Evolutionary conservation across 495 filamentous ascomycete genomes (phyloP).

Genomic region (Neurospora intermedia): DNA sequence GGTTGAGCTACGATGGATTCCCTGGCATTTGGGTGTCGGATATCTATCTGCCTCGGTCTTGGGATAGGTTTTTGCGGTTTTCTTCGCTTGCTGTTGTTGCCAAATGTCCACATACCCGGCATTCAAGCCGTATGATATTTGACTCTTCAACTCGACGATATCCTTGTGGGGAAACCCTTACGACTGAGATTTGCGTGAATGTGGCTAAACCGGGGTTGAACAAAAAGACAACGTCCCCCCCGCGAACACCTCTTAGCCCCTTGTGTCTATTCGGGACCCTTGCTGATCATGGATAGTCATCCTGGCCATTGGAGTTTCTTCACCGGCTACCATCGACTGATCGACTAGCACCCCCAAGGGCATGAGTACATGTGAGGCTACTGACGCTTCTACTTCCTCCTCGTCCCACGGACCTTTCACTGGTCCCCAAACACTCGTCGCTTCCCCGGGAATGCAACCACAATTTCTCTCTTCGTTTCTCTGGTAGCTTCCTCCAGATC

Average conservation of each 20-base stretch:
- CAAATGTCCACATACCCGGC: background rate
- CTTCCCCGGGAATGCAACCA: background rate
- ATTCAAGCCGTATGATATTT: background rate
- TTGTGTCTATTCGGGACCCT: conserved; percentile 12
- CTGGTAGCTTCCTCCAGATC: background rate
- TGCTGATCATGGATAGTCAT: conserved; percentile 15
- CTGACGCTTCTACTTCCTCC: background rate
- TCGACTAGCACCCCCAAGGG: conserved; percentile 21
- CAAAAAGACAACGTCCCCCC: conserved; percentile 1
- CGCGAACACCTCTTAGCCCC: conserved; percentile 7
- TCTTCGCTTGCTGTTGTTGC: background rate
- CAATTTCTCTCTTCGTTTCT: background rate
- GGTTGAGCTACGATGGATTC: background rate
- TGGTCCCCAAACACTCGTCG: background rate
- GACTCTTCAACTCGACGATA: background rate
- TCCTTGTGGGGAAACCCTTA: background rate
- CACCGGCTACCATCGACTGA: conserved; percentile 10
- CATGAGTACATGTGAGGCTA: conserved; percentile 4
- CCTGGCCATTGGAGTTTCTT: conserved; percentile 11
- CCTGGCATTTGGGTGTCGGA: background rate
- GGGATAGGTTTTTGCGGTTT: background rate
- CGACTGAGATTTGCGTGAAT: background rate
- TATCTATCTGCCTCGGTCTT: background rate
- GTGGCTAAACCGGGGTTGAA: conserved; percentile 6
- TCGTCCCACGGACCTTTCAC: background rate